Percentiles rank a stretch among this genome's conserved stretches.
These are phyloP conservation scores for Beauveria asiatica DNA, from an alignment of 2,329 filamentous ascomycete species.

Conservation along the genomic window DNA sequence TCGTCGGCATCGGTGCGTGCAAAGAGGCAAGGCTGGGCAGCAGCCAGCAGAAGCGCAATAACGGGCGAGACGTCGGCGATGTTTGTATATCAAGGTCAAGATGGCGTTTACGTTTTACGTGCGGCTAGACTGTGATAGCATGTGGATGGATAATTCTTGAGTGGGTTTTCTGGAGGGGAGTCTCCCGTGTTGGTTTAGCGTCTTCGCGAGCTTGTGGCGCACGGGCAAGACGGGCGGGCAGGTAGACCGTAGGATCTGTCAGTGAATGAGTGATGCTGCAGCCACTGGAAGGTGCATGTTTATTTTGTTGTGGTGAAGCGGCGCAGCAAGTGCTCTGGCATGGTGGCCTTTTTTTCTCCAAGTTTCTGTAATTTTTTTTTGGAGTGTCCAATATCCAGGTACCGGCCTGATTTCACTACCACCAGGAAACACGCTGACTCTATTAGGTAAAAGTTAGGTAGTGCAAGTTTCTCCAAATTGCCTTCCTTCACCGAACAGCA, in stretches of 20 bases:
- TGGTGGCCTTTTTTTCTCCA: too few relatives aligned
- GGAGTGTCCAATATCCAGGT: too few relatives aligned
- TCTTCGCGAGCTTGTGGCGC: neutral
- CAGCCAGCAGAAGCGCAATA: slow-evolving; percentile 8
- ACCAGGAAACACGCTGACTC: too few relatives aligned
- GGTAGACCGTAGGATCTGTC: neutral
- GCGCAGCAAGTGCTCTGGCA: too few relatives aligned
- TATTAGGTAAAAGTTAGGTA: too few relatives aligned
- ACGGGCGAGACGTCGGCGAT: neutral
- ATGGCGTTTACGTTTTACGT: neutral
- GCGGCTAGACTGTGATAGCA: neutral
- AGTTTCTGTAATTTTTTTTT: too few relatives aligned
- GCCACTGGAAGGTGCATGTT: neutral
- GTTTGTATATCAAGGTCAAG: neutral
- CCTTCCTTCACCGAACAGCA: too few relatives aligned
- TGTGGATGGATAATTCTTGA: slow-evolving; percentile 3
- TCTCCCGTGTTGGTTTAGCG: slow-evolving; percentile 10
- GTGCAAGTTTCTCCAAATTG: too few relatives aligned
- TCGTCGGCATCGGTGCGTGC: slow-evolving; percentile 33
- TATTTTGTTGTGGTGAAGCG: too few relatives aligned
- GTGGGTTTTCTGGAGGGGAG: slow-evolving; percentile 8
- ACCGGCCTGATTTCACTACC: too few relatives aligned
- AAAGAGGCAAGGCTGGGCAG: slow-evolving; percentile 16
- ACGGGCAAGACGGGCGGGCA: neutral
- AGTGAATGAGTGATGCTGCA: neutral